phyloP scores from a whole-genome alignment of 139 green algal genomes.

The Volvox reticuliferus region DNA sequence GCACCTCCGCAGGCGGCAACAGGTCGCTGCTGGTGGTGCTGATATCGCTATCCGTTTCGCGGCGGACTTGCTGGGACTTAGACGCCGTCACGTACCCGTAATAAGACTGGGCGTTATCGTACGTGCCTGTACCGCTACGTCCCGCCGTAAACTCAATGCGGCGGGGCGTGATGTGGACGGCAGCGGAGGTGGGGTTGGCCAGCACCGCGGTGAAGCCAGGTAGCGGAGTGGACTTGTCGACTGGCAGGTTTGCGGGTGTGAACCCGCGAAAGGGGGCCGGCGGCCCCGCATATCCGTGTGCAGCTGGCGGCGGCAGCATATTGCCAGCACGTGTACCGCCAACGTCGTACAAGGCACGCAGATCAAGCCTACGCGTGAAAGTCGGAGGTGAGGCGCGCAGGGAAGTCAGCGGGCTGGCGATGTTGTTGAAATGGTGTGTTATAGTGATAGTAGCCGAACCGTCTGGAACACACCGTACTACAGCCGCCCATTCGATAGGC shows the following conservation, averaged over 20 bases:
- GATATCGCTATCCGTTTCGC: neutral
- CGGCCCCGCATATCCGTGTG: neutral
- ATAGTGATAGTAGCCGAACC: no score
- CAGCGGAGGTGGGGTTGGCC: neutral
- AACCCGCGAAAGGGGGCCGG: neutral
- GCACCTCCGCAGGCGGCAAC: neutral
- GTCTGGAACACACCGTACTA: no score
- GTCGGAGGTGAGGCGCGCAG: neutral
- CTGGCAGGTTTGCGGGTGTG: neutral
- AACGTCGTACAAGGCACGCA: neutral
- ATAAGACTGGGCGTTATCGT: neutral
- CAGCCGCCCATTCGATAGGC: no score
- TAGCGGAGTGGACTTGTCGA: conserved; percentile 6
- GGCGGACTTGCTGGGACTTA: neutral
- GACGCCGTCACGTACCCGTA: neutral
- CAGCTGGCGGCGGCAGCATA: neutral
- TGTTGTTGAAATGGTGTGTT: neutral
- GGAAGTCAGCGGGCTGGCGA: neutral
- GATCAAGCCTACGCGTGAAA: conserved; percentile 17
- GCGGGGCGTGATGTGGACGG: conserved; percentile 6
- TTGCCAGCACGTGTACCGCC: neutral
- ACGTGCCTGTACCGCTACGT: no score
- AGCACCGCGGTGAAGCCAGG: neutral
- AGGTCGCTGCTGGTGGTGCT: conserved; percentile 42
- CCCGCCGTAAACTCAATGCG: conserved; percentile 29